Conservation (phyloP, 2,329 filamentous ascomycete species). For the Ciborinia camelliae region DNA sequence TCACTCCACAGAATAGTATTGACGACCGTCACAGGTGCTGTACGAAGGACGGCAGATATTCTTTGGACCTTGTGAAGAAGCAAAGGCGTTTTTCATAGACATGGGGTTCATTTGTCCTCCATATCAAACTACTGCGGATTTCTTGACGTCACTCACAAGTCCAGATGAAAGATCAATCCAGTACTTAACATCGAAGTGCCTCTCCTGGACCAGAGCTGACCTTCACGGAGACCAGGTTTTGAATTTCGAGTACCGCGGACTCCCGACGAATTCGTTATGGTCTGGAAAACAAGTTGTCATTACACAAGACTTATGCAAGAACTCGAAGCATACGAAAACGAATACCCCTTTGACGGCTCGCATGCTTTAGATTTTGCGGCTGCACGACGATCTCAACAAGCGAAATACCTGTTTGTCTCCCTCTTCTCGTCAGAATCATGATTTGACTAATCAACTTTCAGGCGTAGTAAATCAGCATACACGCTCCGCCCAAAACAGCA, state of each 20-base stretch:
- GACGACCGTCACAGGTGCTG: conserved; percentile 47
- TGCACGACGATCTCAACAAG: conserved; percentile 38
- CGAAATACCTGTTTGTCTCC: conserved; percentile 23
- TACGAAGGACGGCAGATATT: conserved; percentile 68
- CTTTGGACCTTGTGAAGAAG: conserved; percentile 61
- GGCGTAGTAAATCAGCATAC: conserved; percentile 69
- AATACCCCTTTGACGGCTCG: conserved; percentile 46
- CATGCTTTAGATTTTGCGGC: conserved; percentile 41
- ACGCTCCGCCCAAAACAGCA: conserved; percentile 77
- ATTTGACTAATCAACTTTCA: neutral
- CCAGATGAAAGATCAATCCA: conserved; percentile 38
- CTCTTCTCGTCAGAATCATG: neutral
- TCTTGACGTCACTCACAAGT: conserved; percentile 72
- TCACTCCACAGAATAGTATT: neutral
- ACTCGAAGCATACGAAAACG: conserved; percentile 29
- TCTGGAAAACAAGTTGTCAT: conserved; percentile 47
- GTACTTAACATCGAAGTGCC: neutral
- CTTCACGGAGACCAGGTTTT: conserved; percentile 49
- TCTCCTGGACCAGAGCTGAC: conserved; percentile 35
- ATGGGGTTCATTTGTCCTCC: conserved; percentile 70
- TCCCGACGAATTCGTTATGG: conserved; percentile 63
- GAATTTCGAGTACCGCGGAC: conserved; percentile 62
- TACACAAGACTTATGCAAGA: conserved; percentile 44
- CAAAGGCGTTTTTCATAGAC: conserved; percentile 66
- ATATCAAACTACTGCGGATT: conserved; percentile 56